Base-by-base conservation (phyloP, 23 red algal species). In the Gracilaria domingensis region DNA sequence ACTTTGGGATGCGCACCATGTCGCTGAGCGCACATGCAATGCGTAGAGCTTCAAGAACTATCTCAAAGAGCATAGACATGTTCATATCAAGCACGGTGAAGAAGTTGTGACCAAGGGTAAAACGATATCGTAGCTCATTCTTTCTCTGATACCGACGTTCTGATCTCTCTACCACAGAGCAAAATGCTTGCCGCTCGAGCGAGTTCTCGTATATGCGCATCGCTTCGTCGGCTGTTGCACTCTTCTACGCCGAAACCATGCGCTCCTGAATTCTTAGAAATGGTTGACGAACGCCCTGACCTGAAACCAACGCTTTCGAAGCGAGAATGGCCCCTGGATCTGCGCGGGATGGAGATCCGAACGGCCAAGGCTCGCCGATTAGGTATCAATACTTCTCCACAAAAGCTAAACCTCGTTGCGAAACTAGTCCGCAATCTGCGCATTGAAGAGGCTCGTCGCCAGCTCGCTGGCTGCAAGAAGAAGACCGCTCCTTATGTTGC, bases 381-480 rank as follows among this genome's bases (percentile, higher is more conserved):
- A 8, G 92, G 83, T 47, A 84, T 94, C 28, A 74, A 67, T 20
- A 74, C 79, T 23, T 94, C 92, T 12, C 82, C 82, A 32, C 82
- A 83, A 1, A 94, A 94, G 76, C 83, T 94, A 25, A 94, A 94
- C 42, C 82, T 94, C 26, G 92, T 94, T 12, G 92, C 92, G 25
- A 78, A 81, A 56, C 77, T 94, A 8, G 77, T 94, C 12, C 67
- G 92, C 25, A 75, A 83, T 37, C 23, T 94, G 73, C 76, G 81
- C 51, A 81, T 88, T 4, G 58, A 80, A 24, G 92, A 83, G 42
- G 92, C 92, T 14, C 54, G 61, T 56, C 82, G 82, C 13, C 76
- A 81, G 45, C 82, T 94, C 44, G 69, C 60, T 12, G 92, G 60
- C 34, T 82, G 82, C 58, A 50, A 73, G 55, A 94, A 94, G 64